phyloP scores from a whole-genome alignment of 2,329 filamentous ascomycete species.

The Didymella sp. region DNA sequence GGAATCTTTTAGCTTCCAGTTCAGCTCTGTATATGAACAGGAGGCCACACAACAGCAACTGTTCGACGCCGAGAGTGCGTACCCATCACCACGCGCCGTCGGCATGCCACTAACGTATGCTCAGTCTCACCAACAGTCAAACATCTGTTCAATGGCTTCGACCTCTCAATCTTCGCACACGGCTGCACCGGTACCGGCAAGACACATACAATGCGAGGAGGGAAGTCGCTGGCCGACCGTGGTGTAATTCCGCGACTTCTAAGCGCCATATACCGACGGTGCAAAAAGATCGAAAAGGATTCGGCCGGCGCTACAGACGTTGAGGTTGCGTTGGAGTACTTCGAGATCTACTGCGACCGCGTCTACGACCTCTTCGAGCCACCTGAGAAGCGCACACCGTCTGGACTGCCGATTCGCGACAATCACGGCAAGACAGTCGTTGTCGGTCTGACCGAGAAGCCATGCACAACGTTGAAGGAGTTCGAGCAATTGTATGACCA shows the following conservation, averaged over 20 bases:
- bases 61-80: slow-evolving; percentile 83
- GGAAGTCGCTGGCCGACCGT: slow-evolving; percentile 81
- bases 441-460: slow-evolving; percentile 81
- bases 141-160: slow-evolving; percentile 83
- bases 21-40: slow-evolving; percentile 90
- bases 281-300: slow-evolving; percentile 85
- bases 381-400: slow-evolving; percentile 81
- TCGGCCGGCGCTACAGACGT: slow-evolving; percentile 73
- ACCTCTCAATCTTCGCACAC: slow-evolving; percentile 82
- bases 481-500: slow-evolving; percentile 91
- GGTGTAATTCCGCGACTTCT: slow-evolving; percentile 87
- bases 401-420: slow-evolving; percentile 82
- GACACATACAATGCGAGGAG: slow-evolving; percentile 95
- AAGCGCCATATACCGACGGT: slow-evolving; percentile 82
- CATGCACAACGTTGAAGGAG: slow-evolving; percentile 84
- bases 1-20: slow-evolving; percentile 92
- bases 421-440: slow-evolving; percentile 88
- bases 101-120: slow-evolving; percentile 26
- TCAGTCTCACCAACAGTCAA: slow-evolving; percentile 88
- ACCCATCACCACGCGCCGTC: neutral
- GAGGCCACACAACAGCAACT: slow-evolving; percentile 81
- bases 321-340: slow-evolving; percentile 82
- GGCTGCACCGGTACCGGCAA: slow-evolving; percentile 93
- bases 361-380: slow-evolving; percentile 90
- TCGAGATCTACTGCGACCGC: slow-evolving; percentile 97